Evolutionary conservation across 2,329 filamentous ascomycete genomes (phyloP).

Genomic region (Fusarium newnesense): DNA sequence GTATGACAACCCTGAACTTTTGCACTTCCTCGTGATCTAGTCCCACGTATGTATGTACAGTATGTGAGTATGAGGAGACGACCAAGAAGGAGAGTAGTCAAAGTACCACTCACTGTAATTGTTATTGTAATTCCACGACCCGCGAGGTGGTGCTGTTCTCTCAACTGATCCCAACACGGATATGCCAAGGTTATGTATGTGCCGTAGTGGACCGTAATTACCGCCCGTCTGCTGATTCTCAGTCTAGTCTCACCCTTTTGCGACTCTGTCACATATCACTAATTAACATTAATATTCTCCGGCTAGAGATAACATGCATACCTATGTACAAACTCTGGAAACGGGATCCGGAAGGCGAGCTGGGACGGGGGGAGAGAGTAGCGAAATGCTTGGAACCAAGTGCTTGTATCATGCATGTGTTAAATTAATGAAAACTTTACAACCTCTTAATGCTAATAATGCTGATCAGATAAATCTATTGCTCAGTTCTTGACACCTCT

Average conservation of each 20-base stretch:
- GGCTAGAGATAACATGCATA: neutral
- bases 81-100: neutral
- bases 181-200: conserved; percentile 6
- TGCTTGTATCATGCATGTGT: conserved; percentile 8
- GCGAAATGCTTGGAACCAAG: neutral
- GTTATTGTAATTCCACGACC: neutral
- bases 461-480: neutral
- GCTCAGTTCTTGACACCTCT: neutral
- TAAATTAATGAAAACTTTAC: neutral
- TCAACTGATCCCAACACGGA: neutral
- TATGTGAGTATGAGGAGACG: neutral
- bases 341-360: neutral
- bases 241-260: neutral
- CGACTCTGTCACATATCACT: conserved; percentile 24
- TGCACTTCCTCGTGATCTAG: conserved; percentile 12
- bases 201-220: neutral
- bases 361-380: neutral
- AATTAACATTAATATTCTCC: conserved; percentile 1
- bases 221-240: neutral
- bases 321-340: neutral
- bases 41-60: neutral
- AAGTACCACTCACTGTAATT: neutral
- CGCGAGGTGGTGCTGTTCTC: neutral
- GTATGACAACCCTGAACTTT: conserved; percentile 9
- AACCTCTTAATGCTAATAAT: neutral